Evolutionary conservation across 176 grass and related monocot genomes (phyloP).

Genomic region (Panicum miliaceum): DNA sequence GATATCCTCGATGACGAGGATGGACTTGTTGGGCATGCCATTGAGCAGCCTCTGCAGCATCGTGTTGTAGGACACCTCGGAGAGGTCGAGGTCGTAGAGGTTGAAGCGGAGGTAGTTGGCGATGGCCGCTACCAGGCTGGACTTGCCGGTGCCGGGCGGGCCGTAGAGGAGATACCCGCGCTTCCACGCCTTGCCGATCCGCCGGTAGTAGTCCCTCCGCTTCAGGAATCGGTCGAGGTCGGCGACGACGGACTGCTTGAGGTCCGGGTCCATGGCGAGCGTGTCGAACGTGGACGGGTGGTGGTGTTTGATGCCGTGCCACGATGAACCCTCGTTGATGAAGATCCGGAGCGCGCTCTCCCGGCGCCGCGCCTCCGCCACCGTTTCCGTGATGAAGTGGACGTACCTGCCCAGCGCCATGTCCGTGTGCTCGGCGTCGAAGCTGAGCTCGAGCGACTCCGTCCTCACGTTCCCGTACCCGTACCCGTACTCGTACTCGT

Average conservation of each 20-base stretch:
- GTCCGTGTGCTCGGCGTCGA: conserved; percentile 38
- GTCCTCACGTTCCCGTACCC: neutral
- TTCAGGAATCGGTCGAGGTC: conserved; percentile 40
- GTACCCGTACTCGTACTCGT: too few relatives aligned
- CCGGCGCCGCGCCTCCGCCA: neutral
- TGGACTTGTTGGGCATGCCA: conserved; percentile 18
- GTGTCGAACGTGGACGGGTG: conserved; percentile 72
- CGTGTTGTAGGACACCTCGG: neutral
- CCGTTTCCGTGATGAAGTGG: conserved; percentile 18
- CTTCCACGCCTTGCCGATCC: conserved; percentile 63
- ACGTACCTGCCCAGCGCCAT: conserved; percentile 38
- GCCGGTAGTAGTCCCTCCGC: conserved; percentile 24
- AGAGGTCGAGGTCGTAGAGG: conserved; percentile 39
- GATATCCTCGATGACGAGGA: conserved; percentile 29
- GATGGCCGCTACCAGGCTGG: conserved; percentile 46
- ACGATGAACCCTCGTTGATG: conserved; percentile 22
- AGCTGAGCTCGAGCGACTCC: conserved; percentile 23
- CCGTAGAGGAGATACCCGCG: conserved; percentile 55
- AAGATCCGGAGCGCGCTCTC: conserved; percentile 29
- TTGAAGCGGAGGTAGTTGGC: conserved; percentile 46
- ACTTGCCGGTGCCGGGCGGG: conserved; percentile 44
- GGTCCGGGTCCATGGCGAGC: conserved; percentile 78
- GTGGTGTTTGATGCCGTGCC: conserved; percentile 11
- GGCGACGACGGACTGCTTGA: conserved; percentile 21
- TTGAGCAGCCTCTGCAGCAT: conserved; percentile 38